Evolutionary conservation across 352 stramenopile genomes (phyloP).

Genomic region (Pythium graminicola): DNA sequence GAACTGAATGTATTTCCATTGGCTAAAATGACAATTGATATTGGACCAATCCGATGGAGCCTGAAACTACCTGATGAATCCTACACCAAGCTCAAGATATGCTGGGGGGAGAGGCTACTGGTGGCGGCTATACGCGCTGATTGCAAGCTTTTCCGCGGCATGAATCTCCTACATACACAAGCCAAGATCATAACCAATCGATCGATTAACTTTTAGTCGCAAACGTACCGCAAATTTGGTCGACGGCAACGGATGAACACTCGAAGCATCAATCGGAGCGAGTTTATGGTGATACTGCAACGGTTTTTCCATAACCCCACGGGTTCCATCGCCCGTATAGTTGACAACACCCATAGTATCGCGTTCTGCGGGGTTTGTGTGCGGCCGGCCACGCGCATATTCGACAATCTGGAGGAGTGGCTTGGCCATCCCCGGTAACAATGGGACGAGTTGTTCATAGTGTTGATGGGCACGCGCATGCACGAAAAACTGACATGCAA

Average conservation of each 20-base stretch:
- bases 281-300: slow-evolving; percentile 41
- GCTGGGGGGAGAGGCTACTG: slow-evolving; percentile 19
- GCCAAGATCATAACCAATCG: not conserved
- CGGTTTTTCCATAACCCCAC: slow-evolving; percentile 39
- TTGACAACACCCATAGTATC: slow-evolving; percentile 49
- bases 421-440: slow-evolving; percentile 55
- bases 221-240: slow-evolving; percentile 41
- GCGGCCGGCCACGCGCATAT: slow-evolving; percentile 37
- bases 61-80: too few relatives aligned
- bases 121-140: slow-evolving; percentile 36
- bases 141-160: slow-evolving; percentile 56
- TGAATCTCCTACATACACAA: slow-evolving; percentile 65
- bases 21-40: slow-evolving; percentile 6
- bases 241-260: slow-evolving; percentile 48
- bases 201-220: not conserved
- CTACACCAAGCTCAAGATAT: too few relatives aligned
- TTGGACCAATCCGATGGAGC: slow-evolving; percentile 25
- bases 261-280: slow-evolving; percentile 22
- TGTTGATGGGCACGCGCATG: slow-evolving; percentile 57
- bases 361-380: slow-evolving; percentile 36
- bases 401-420: slow-evolving; percentile 55
- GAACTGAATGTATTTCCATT: slow-evolving; percentile 10
- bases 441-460: slow-evolving; percentile 64
- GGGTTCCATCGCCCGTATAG: slow-evolving; percentile 45
- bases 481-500: slow-evolving; percentile 69